Evolutionary conservation across 176 grass and related monocot species (phyloP).

Genomic region (Lolium perenne): DNA sequence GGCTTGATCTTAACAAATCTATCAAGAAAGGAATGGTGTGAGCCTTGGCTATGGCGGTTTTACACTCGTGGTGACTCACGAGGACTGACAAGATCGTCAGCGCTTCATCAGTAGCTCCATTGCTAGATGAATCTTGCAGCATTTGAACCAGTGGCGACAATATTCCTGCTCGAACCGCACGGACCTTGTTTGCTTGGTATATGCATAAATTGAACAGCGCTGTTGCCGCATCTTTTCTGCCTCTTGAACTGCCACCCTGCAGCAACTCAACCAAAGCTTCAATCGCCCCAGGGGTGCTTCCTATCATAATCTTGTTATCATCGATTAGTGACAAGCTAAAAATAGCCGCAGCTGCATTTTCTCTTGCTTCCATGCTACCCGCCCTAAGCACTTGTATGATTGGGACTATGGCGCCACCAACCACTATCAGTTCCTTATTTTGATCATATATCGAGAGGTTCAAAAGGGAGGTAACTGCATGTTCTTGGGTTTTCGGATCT

Average conservation of each 20-base stretch:
- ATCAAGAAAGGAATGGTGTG: constrained; percentile 83
- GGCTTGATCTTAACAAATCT: constrained; percentile 80
- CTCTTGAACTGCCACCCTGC: constrained; percentile 75
- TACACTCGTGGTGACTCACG: constrained; percentile 91
- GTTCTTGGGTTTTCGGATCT: constrained; percentile 92
- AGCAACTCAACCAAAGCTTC: constrained; percentile 84
- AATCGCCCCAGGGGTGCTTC: constrained; percentile 81
- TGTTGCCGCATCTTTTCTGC: constrained; percentile 91
- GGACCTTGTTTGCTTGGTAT: constrained; percentile 91
- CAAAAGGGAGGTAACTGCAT: constrained; percentile 82
- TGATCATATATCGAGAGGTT: constrained; percentile 98
- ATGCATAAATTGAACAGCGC: constrained; percentile 98
- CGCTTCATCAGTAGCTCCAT: constrained; percentile 74
- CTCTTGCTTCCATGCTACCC: constrained; percentile 94
- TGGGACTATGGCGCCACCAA: constrained; percentile 84
- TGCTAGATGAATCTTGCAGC: constrained; percentile 84
- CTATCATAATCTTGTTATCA: constrained; percentile 94
- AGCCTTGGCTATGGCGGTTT: constrained; percentile 78
- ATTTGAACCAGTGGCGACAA: constrained; percentile 75
- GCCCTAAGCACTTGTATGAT: constrained; percentile 71
- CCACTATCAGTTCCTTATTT: constrained; percentile 92
- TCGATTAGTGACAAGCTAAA: constrained; percentile 93
- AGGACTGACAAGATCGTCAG: constrained; percentile 88
- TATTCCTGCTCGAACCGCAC: constrained; percentile 82
- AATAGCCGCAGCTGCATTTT: constrained; percentile 95